These are phyloP conservation scores for Suhomyces bolitotheri DNA, from an alignment of 1,139 yeast genomes.

Conservation along the genomic window DNA sequence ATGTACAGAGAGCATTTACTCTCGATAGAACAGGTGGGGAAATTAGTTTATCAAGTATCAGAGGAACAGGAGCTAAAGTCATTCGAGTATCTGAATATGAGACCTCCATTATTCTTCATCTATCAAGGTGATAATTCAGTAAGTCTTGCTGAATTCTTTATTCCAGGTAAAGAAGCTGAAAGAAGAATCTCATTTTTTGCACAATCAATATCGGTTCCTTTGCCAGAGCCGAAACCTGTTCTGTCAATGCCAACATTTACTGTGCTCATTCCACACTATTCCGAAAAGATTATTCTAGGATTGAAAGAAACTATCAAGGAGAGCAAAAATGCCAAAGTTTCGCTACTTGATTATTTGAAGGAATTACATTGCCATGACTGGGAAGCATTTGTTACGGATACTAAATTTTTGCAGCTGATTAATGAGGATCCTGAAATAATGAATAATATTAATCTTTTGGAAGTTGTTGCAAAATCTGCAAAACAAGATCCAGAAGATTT, in stretches of 20 bases:
- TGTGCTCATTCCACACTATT: slow-evolving; percentile 81
- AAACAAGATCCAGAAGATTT: slow-evolving; percentile 14
- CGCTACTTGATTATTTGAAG: slow-evolving; percentile 53
- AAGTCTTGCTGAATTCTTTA: slow-evolving; percentile 40
- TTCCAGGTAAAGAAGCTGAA: slow-evolving; percentile 71
- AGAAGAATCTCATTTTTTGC: slow-evolving; percentile 85
- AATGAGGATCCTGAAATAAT: neutral
- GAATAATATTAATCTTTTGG: neutral
- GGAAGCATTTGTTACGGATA: slow-evolving; percentile 52
- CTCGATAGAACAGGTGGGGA: slow-evolving; percentile 69
- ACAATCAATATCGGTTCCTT: slow-evolving; percentile 76
- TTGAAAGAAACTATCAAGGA: slow-evolving; percentile 67
- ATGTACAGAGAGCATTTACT: slow-evolving; percentile 77
- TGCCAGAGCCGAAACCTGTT: slow-evolving; percentile 71
- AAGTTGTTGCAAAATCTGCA: neutral
- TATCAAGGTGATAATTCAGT: slow-evolving; percentile 65
- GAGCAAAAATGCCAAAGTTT: slow-evolving; percentile 49
- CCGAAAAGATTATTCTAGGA: slow-evolving; percentile 68
- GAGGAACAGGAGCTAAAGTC: slow-evolving; percentile 30
- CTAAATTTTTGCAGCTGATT: slow-evolving; percentile 20
- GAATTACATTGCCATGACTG: slow-evolving; percentile 53
- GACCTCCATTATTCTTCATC: slow-evolving; percentile 67
- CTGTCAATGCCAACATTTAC: slow-evolving; percentile 82
- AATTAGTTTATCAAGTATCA: slow-evolving; percentile 54
- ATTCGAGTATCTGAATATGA: neutral